phyloP scores from a whole-genome alignment of 2,329 filamentous ascomycete genomes.

The Aureobasidium namibiae region DNA sequence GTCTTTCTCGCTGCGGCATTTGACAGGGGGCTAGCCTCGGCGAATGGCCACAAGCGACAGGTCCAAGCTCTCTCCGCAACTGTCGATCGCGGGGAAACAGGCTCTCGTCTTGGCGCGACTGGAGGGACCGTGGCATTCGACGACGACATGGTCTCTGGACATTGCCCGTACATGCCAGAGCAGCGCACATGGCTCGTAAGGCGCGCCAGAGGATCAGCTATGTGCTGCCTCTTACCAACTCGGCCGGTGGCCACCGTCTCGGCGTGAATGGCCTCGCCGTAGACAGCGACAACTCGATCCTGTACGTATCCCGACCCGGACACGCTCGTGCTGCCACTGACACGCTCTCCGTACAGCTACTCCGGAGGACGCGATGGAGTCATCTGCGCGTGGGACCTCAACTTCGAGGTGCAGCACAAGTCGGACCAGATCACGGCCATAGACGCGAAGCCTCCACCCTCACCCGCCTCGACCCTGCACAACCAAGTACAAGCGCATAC shows the following conservation, averaged over 20 bases:
- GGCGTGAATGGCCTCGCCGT: constrained; percentile 92
- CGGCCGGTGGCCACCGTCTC: constrained; percentile 76
- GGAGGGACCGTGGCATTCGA: not conserved
- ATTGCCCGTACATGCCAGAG: not conserved
- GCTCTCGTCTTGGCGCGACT: not conserved
- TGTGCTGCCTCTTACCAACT: constrained; percentile 64
- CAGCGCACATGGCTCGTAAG: constrained; percentile 39
- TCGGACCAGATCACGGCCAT: constrained; percentile 24
- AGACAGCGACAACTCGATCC: constrained; percentile 70
- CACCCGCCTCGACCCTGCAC: constrained; percentile 45
- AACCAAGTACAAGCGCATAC: constrained; percentile 74
- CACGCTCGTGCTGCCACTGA: not conserved
- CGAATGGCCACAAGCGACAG: not conserved
- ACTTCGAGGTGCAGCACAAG: constrained; percentile 52
- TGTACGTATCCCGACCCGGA: constrained; percentile 51
- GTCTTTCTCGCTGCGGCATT: too few relatives aligned
- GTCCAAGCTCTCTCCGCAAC: not conserved
- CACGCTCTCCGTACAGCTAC: constrained; percentile 54
- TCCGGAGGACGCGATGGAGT: constrained; percentile 92
- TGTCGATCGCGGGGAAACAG: not conserved
- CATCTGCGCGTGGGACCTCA: constrained; percentile 90
- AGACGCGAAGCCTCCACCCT: constrained; percentile 24
- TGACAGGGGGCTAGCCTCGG: not conserved
- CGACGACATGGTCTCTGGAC: not conserved
- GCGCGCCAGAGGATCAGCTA: constrained; percentile 47